Conservation (phyloP, 805 yeast genomes). For the Candida glaebosa region DNA sequence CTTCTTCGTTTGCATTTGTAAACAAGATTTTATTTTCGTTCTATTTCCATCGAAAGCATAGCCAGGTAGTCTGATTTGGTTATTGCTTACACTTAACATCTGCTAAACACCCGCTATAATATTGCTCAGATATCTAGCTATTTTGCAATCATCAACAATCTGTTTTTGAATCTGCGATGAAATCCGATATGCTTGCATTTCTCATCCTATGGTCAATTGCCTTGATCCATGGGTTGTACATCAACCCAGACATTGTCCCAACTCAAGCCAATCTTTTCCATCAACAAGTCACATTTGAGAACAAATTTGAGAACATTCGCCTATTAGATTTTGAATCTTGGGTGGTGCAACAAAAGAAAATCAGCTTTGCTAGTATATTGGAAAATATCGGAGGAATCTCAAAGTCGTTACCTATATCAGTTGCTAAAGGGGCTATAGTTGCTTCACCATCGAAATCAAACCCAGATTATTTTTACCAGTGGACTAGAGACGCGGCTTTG, state of each 20-base stretch:
- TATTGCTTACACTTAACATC: neutral
- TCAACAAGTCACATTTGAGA: neutral
- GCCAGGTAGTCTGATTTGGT: neutral
- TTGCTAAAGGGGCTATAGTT: constrained; percentile 66
- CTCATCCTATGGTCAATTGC: neutral
- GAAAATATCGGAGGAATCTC: constrained; percentile 54
- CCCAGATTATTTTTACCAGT: constrained; percentile 86
- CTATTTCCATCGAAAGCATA: neutral
- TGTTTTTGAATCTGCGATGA: neutral
- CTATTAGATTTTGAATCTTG: constrained; percentile 42
- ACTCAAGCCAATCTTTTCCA: neutral
- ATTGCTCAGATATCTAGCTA: neutral
- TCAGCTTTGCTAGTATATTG: constrained; percentile 45
- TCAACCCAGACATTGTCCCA: neutral
- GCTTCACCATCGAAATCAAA: constrained; percentile 73
- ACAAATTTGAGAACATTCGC: neutral
- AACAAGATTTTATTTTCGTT: neutral
- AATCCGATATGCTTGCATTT: neutral
- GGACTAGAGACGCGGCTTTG: constrained; percentile 89
- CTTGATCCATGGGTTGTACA: neutral
- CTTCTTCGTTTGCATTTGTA: neutral
- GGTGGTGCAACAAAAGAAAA: constrained; percentile 41
- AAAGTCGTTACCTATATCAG: constrained; percentile 26
- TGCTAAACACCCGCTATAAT: neutral
- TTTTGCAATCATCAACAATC: neutral